phyloP scores from a whole-genome alignment of 129 eudicot species.

The Gnaphalium uliginosum region DNA sequence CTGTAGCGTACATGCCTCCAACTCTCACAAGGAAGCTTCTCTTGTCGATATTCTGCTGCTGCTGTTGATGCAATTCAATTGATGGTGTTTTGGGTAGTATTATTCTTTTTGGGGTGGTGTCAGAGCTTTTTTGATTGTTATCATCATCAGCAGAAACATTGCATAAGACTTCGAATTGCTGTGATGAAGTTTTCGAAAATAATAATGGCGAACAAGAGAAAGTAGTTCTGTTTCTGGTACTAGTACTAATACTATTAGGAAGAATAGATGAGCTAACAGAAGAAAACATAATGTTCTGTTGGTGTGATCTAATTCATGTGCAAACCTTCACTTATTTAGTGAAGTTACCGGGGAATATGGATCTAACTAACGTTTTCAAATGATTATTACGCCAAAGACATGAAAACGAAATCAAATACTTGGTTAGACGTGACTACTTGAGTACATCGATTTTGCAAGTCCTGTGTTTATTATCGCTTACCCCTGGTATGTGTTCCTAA shows the following conservation, averaged over 20 bases:
- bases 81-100: neutral
- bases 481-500: slow-evolving; percentile 4
- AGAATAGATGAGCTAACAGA: neutral
- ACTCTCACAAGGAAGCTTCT: slow-evolving; percentile 17
- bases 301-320: neutral
- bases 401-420: too few species aligned
- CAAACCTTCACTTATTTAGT: too few species aligned
- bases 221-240: neutral
- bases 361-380: too few species aligned
- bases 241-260: neutral
- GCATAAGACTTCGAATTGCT: neutral
- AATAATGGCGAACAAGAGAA: neutral
- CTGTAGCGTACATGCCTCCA: slow-evolving; percentile 5
- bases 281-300: slow-evolving; percentile 3
- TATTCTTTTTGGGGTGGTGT: neutral
- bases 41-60: neutral
- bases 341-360: too few species aligned
- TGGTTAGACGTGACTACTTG: too few species aligned
- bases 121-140: neutral
- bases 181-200: slow-evolving; percentile 3
- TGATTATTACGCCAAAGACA: too few species aligned
- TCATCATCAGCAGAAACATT: neutral
- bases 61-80: neutral
- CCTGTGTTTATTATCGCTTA: neutral
- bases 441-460: too few species aligned